phyloP scores from a whole-genome alignment of 2,329 filamentous ascomycete genomes.

The Cercospora beticola region DNA sequence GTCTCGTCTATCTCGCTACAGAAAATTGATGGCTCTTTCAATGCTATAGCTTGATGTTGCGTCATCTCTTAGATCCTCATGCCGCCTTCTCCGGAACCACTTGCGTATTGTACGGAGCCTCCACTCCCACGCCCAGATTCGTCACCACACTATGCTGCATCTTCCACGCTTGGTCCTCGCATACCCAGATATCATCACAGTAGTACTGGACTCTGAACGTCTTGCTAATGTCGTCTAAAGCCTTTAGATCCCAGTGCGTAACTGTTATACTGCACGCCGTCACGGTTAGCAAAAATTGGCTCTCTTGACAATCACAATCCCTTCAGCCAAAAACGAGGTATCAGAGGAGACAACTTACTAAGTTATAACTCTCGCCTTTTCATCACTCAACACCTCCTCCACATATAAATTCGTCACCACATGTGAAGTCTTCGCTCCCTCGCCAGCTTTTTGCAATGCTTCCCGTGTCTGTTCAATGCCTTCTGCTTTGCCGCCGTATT shows the following conservation, averaged over 20 bases:
- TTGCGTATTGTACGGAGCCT: slow-evolving; percentile 16
- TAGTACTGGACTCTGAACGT: slow-evolving; percentile 21
- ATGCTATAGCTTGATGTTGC: no score
- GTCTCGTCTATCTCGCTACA: background rate
- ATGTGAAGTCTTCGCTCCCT: slow-evolving; percentile 15
- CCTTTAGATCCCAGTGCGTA: slow-evolving; percentile 19
- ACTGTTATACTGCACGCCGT: slow-evolving; percentile 15
- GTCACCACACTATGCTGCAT: slow-evolving; percentile 21
- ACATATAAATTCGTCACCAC: slow-evolving; percentile 21
- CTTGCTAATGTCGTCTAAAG: slow-evolving; percentile 19
- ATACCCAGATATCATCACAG: slow-evolving; percentile 26
- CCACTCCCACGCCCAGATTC: slow-evolving; percentile 20
- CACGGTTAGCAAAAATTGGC: background rate
- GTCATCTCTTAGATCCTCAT: background rate
- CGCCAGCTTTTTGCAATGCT: slow-evolving; percentile 7
- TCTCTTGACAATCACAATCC: background rate
- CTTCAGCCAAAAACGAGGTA: background rate
- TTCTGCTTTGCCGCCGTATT: slow-evolving; percentile 17
- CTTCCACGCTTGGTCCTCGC: slow-evolving; percentile 21
- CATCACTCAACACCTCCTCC: slow-evolving; percentile 13
- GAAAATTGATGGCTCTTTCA: background rate
- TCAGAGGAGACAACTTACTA: slow-evolving; percentile 4
- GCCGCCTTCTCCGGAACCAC: background rate
- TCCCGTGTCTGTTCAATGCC: slow-evolving; percentile 13
- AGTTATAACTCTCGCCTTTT: slow-evolving; percentile 19